Percentiles rank a stretch among this genome's conserved stretches.
phyloP scores from a whole-genome alignment of 23 red algal species.

The Cyanidiococcus yangmingshanensis region DNA sequence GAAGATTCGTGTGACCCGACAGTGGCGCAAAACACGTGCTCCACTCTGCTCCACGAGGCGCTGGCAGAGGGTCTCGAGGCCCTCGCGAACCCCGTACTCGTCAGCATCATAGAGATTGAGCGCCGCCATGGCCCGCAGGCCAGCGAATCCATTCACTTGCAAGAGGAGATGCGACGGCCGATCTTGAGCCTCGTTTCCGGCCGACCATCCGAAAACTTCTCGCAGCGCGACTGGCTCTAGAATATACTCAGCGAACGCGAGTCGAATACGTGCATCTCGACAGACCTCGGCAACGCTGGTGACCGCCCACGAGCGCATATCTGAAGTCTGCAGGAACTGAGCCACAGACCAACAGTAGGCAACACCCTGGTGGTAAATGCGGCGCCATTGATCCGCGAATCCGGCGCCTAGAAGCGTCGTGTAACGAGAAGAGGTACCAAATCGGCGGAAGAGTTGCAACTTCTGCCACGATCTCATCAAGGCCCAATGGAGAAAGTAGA shows the following conservation, averaged over 20 bases:
- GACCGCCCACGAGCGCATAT: neutral
- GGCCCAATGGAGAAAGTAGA: neutral
- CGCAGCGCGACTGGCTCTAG: conserved; percentile 8
- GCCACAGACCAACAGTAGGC: conserved; percentile 17
- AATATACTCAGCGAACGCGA: neutral
- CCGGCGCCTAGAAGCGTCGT: neutral
- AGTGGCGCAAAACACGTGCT: neutral
- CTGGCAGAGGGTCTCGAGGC: neutral
- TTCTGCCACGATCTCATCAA: neutral
- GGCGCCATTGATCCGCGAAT: conserved; percentile 1
- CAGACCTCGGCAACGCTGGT: neutral
- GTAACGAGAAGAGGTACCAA: neutral
- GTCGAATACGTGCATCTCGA: neutral
- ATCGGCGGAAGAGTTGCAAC: neutral
- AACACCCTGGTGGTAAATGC: neutral
- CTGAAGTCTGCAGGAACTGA: neutral
- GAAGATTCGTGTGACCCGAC: neutral
- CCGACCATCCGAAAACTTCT: neutral
- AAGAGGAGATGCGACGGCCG: neutral
- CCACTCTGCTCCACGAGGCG: conserved; percentile 8
- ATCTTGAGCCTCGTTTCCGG: neutral
- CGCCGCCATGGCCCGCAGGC: conserved; percentile 12
- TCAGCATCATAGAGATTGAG: neutral
- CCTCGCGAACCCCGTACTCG: neutral
- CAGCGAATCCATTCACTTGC: conserved; percentile 14